These are phyloP conservation scores for Podospora comata DNA, from an alignment of 495 filamentous ascomycete species.

Conservation along the genomic window DNA sequence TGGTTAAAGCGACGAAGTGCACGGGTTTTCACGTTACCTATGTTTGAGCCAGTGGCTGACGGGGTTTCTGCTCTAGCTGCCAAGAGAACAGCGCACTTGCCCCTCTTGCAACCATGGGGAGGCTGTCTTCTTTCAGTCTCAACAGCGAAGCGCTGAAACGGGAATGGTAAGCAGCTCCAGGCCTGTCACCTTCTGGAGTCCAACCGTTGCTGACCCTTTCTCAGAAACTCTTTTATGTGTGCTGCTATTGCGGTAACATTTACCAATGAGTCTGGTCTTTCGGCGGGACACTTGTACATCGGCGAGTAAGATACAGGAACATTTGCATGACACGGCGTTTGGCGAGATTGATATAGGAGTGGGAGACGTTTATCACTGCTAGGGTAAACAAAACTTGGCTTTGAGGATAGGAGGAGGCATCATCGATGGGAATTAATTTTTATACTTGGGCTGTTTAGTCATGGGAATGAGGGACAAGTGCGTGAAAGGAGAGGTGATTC, in stretches of 20 bases:
- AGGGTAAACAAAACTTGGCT: not conserved
- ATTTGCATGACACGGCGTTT: conserved; percentile 17
- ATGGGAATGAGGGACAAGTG: not conserved
- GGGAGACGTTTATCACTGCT: not conserved
- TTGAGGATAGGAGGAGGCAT: not conserved
- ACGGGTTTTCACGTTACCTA: not conserved
- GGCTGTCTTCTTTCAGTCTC: conserved; percentile 96
- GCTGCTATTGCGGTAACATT: conserved; percentile 85
- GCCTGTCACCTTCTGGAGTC: not conserved
- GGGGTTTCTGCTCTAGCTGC: conserved; percentile 65
- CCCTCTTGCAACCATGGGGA: conserved; percentile 79
- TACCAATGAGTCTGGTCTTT: conserved; percentile 53
- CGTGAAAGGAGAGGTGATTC: not conserved
- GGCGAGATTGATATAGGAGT: not conserved
- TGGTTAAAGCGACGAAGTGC: conserved; percentile 7
- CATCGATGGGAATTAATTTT: not conserved
- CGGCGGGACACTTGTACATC: not conserved
- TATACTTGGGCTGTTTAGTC: not conserved
- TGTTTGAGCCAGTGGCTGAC: conserved; percentile 29
- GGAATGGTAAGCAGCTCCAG: conserved; percentile 74
- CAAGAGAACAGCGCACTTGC: conserved; percentile 76
- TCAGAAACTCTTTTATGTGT: conserved; percentile 97
- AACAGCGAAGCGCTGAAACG: conserved; percentile 92
- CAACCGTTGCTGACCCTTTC: conserved; percentile 24
- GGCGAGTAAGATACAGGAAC: not conserved